These are phyloP conservation scores for Schrenkiella parvula DNA, from an alignment of 345 rosid species.

Conservation along the genomic window DNA sequence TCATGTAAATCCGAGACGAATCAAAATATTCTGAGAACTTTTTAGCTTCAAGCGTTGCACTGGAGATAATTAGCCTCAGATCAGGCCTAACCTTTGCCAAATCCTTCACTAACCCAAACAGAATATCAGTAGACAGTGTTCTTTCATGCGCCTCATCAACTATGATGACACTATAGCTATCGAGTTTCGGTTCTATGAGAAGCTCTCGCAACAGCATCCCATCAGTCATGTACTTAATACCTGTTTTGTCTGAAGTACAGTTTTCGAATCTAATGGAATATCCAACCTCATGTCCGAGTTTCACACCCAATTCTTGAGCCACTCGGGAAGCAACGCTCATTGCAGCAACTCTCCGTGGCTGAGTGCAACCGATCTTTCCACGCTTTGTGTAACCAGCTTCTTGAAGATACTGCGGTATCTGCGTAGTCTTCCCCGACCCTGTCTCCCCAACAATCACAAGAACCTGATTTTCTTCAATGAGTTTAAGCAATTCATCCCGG, in stretches of 20 bases:
- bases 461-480: constrained; percentile 68
- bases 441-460: constrained; percentile 95
- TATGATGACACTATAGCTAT: constrained; percentile 80
- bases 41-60: constrained; percentile 95
- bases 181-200: constrained; percentile 79
- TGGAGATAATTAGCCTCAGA: constrained; percentile 75
- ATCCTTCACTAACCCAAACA: constrained; percentile 49
- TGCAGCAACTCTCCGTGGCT: constrained; percentile 93
- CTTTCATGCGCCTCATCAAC: constrained; percentile 98
- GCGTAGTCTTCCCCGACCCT: constrained; percentile 95
- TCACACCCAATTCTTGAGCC: constrained; percentile 84
- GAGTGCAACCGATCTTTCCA: constrained; percentile 92
- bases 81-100: constrained; percentile 71
- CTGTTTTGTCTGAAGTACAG: constrained; percentile 84
- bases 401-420: constrained; percentile 86
- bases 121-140: constrained; percentile 79
- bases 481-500: constrained; percentile 65
- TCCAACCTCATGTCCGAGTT: constrained; percentile 95
- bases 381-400: constrained; percentile 83
- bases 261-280: constrained; percentile 95
- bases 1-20: constrained; percentile 72
- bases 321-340: constrained; percentile 95
- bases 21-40: constrained; percentile 93
- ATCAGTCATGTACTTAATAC: constrained; percentile 92
- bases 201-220: constrained; percentile 93